phyloP scores from a whole-genome alignment of 257 asterid species.

The Solanum lignicaule region DNA sequence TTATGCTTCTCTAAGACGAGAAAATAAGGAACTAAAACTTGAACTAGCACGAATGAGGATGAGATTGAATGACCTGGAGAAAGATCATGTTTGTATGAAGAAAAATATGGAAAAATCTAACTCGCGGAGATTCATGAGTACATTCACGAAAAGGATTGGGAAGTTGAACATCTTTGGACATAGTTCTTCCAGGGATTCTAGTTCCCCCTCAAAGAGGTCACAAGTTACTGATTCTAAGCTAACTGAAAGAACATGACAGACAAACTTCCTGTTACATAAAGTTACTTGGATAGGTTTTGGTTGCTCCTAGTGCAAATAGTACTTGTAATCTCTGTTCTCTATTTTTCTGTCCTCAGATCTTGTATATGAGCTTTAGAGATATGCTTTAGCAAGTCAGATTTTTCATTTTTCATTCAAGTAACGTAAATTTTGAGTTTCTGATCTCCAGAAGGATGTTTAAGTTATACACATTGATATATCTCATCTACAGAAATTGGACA shows the following conservation, averaged over 20 bases:
- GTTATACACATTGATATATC: not conserved
- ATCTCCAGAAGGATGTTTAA: not conserved
- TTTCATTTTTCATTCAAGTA: not conserved
- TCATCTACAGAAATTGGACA: not conserved
- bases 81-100: constrained; percentile 93
- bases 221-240: constrained; percentile 65
- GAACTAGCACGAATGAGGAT: constrained; percentile 84
- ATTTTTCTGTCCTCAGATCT: not conserved
- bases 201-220: constrained; percentile 73
- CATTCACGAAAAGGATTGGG: constrained; percentile 65
- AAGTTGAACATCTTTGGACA: constrained; percentile 61
- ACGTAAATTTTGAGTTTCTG: not conserved
- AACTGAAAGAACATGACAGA: constrained; percentile 38
- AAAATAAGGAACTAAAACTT: constrained; percentile 83
- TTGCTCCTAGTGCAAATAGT: constrained; percentile 2
- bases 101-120: constrained; percentile 68
- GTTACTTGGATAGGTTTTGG: not conserved
- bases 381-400: constrained; percentile 7
- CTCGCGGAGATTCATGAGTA: constrained; percentile 62
- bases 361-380: constrained; percentile 33
- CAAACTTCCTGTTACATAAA: constrained; percentile 23
- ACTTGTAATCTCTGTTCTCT: not conserved
- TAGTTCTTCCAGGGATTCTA: constrained; percentile 58
- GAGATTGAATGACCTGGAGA: constrained; percentile 89
- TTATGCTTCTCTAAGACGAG: constrained; percentile 84